A percentile compares a stretch with the other conserved stretches of the same genome.
phyloP scores from a whole-genome alignment of 2,329 filamentous ascomycete genomes.

The Colletotrichum cereale region DNA sequence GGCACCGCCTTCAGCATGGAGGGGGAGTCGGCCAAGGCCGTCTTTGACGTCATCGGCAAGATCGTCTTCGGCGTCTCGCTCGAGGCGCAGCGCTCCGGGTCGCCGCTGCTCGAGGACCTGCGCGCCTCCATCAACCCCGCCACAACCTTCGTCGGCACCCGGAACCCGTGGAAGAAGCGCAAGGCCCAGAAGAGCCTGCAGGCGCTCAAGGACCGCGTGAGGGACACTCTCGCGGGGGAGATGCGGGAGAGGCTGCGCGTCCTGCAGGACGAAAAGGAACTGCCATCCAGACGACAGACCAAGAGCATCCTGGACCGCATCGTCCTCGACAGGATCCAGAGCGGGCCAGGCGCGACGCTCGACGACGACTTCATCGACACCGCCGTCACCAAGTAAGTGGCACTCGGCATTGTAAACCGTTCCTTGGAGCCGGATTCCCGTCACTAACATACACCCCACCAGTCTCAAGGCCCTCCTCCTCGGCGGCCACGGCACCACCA shows the following conservation, averaged over 20 bases:
- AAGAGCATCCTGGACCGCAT: slow-evolving; percentile 44
- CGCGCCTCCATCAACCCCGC: slow-evolving; percentile 34
- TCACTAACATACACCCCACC: slow-evolving; percentile 19
- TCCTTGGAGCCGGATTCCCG: background rate
- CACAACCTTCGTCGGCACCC: slow-evolving; percentile 25
- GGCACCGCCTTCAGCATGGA: slow-evolving; percentile 43
- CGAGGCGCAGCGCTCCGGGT: slow-evolving; percentile 42
- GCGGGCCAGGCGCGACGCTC: slow-evolving; percentile 22
- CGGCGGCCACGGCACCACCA: slow-evolving; percentile 47
- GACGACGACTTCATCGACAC: slow-evolving; percentile 43
- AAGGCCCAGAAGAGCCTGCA: slow-evolving; percentile 21
- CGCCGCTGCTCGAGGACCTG: slow-evolving; percentile 40
- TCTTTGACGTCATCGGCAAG: slow-evolving; percentile 45
- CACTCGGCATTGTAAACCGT: no score
- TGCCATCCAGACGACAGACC: slow-evolving; percentile 38
- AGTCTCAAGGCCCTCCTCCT: slow-evolving; percentile 46
- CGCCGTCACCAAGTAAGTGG: slow-evolving; percentile 36
- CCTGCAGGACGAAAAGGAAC: slow-evolving; percentile 40
- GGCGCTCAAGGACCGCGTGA: slow-evolving; percentile 26
- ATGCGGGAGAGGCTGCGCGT: slow-evolving; percentile 30
- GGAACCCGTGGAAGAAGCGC: slow-evolving; percentile 35
- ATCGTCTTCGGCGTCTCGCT: slow-evolving; percentile 43
- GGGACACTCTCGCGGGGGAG: slow-evolving; percentile 20
- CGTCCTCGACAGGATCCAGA: slow-evolving; percentile 42
- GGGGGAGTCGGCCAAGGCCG: slow-evolving; percentile 42